These are phyloP conservation scores for Penicillium pancosmium DNA, from an alignment of 495 filamentous ascomycete genomes.

Conservation along the genomic window DNA sequence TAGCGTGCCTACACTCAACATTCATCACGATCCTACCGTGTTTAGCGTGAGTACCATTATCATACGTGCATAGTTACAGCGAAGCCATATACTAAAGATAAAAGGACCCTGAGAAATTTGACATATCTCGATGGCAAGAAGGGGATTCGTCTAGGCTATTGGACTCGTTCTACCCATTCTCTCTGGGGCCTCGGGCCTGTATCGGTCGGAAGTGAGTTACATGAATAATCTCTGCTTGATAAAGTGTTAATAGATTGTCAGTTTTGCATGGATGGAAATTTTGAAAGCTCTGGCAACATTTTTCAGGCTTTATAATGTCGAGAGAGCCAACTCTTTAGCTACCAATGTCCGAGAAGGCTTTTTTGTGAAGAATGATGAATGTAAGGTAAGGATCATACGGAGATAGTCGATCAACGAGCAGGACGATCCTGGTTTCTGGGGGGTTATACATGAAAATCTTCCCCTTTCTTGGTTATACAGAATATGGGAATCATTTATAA, in stretches of 20 bases:
- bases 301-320: slow-evolving; percentile 4
- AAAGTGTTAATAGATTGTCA: neutral
- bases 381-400: slow-evolving; percentile 2
- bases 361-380: slow-evolving; percentile 13
- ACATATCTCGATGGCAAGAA: slow-evolving; percentile 6
- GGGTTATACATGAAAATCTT: too few relatives aligned
- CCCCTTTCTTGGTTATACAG: neutral
- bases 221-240: neutral
- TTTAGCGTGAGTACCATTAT: neutral
- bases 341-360: slow-evolving; percentile 8
- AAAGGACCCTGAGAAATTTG: slow-evolving; percentile 3
- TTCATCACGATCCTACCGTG: slow-evolving; percentile 3
- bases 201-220: slow-evolving; percentile 9
- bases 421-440: too few relatives aligned
- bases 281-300: slow-evolving; percentile 7
- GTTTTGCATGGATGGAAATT: slow-evolving; percentile 14
- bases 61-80: neutral
- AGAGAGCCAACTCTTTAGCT: neutral
- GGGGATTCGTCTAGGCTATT: neutral
- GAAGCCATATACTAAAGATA: neutral
- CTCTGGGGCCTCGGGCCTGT: slow-evolving; percentile 7
- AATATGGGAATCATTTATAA: neutral
- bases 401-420: neutral
- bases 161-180: slow-evolving; percentile 7
- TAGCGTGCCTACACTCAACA: slow-evolving; percentile 10